These are phyloP conservation scores for Rossbeevera mucosa DNA, from an alignment of 768 basidiomycete genomes.

Conservation along the genomic window DNA sequence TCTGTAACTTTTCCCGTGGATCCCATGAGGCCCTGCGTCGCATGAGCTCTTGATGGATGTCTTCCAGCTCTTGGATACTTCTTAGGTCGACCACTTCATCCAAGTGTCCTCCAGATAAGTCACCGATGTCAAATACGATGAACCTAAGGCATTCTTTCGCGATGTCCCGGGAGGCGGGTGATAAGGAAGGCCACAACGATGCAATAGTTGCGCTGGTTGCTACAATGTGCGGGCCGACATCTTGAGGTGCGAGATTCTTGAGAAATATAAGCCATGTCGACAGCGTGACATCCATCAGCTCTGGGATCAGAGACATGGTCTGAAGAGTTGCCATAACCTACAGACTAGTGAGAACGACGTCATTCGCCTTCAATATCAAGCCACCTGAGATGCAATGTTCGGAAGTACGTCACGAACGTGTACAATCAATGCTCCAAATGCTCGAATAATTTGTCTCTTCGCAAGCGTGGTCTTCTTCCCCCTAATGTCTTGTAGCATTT, in stretches of 20 bases:
- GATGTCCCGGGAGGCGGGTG: conserved; percentile 42
- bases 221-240: conserved; percentile 81
- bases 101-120: conserved; percentile 50
- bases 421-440: conserved; percentile 67
- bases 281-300: conserved; percentile 74
- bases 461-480: conserved; percentile 64
- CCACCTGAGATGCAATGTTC: conserved; percentile 83
- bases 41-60: conserved; percentile 40
- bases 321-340: conserved; percentile 97
- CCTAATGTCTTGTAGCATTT: conserved; percentile 78
- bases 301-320: conserved; percentile 72
- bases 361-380: conserved; percentile 12
- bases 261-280: conserved; percentile 79
- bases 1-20: conserved; percentile 50
- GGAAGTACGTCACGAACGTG: conserved; percentile 68
- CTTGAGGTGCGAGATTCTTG: conserved; percentile 55
- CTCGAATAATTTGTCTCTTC: conserved; percentile 76
- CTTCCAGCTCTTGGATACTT: conserved; percentile 59
- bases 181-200: conserved; percentile 68
- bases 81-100: conserved; percentile 80
- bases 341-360: conserved; percentile 7
- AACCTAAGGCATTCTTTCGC: conserved; percentile 63
- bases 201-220: conserved; percentile 84
- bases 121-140: conserved; percentile 60
- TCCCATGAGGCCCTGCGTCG: conserved; percentile 46